Conservation (phyloP, 805 yeast species). For the Candida silvatica region DNA sequence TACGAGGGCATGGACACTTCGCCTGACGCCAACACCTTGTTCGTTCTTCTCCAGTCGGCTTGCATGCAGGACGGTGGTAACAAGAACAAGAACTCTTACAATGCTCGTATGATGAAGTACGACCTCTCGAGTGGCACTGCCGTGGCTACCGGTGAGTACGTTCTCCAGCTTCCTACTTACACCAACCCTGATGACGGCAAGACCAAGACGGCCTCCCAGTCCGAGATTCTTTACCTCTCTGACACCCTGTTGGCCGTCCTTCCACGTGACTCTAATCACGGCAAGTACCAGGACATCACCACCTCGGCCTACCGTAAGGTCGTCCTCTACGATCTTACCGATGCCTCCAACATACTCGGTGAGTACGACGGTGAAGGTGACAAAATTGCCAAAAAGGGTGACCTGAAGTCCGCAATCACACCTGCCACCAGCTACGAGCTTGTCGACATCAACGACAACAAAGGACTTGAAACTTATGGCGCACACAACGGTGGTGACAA, state of each 20-base stretch:
- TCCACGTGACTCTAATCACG: slow-evolving; percentile 22
- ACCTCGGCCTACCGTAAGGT: slow-evolving; percentile 20
- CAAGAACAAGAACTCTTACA: slow-evolving; percentile 13
- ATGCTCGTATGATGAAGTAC: slow-evolving; percentile 21
- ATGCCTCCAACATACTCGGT: slow-evolving; percentile 23
- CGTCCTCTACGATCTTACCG: slow-evolving; percentile 18
- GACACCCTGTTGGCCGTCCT: slow-evolving; percentile 22
- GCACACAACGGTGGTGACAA: slow-evolving; percentile 25
- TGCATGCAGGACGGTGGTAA: slow-evolving; percentile 25
- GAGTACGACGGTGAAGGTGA: slow-evolving; percentile 20
- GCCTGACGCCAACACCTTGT: slow-evolving; percentile 23
- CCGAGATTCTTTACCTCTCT: slow-evolving; percentile 19
- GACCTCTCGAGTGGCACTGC: slow-evolving; percentile 15
- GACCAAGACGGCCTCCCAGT: slow-evolving; percentile 23
- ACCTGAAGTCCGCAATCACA: slow-evolving; percentile 13
- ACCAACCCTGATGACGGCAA: slow-evolving; percentile 15
- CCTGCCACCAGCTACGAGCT: slow-evolving; percentile 21
- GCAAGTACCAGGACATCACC: slow-evolving; percentile 16
- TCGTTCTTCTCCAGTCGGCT: slow-evolving; percentile 21
- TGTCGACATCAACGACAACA: slow-evolving; percentile 17
- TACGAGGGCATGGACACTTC: slow-evolving; percentile 24
- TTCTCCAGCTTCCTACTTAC: slow-evolving; percentile 20
- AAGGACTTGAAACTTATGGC: slow-evolving; percentile 22
- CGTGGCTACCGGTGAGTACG: slow-evolving; percentile 20
- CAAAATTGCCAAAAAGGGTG: slow-evolving; percentile 20